Evolutionary conservation across 441 rosid species (phyloP), one percentile per base, ranked within the genome.

Genomic region (Hura crepitans): DNA sequence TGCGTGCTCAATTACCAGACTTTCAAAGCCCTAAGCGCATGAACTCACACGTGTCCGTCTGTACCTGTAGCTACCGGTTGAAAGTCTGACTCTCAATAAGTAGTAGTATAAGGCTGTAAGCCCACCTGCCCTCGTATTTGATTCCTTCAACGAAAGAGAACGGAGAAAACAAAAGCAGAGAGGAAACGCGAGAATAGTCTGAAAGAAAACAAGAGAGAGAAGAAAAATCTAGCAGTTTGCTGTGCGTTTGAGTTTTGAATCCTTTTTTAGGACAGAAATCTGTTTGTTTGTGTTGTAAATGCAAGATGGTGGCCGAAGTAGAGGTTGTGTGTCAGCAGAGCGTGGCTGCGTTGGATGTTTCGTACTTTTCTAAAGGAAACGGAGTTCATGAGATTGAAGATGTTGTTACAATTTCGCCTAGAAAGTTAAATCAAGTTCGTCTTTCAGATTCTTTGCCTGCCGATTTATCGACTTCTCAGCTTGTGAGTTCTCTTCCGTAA

Each of bases 251-350:
- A 57, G 62, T 0, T 43, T 68, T 43, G 64, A 28, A 33, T 66
- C 58, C 23, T 66, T 20, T 25, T 39, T 42, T 56, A 14, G 45
- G 12, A 18, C 13, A 56, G 53, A 28, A 42, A 27, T 42, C 46
- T 42, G n/a, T 20, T 63, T 55, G 66, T 33, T 45, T 33, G 47
- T 56, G 12, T 66, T 18, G 68, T 67, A 20, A 28, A 30, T 62
- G 73, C 75, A 83, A 74, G 59, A 92, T 91, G 97, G 87, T 80
- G 30, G 90, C 86, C 72, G 92, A 85, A 78, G 81, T 79, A 70
- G 88, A 81, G 65, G 78, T 83, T 70, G 83, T 81, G 74, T 73
- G 82, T 72, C 85, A 76, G 73, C 86, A 79, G 80, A 85, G 82
- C 74, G 72, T 83, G 30, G 77, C 85, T 60, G 65, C 74, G 66